Evolutionary conservation across 352 stramenopile species (phyloP).

Genomic region (Phytophthora macrochlamydospora): DNA sequence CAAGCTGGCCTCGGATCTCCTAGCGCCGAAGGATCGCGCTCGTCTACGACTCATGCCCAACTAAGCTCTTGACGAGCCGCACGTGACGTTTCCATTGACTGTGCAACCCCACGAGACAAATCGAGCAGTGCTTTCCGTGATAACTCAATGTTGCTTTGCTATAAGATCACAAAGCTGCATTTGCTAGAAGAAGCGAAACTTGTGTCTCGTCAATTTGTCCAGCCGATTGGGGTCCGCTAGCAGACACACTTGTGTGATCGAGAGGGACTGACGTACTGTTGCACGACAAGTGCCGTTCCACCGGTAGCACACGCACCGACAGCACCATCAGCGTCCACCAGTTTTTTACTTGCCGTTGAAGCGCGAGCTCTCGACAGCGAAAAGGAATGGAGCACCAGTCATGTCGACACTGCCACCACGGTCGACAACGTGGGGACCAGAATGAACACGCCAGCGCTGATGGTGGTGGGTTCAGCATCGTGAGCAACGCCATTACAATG

Average conservation of each 20-base stretch:
- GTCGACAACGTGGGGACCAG: neutral
- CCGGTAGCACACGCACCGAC: neutral
- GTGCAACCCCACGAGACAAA: conserved; percentile 18
- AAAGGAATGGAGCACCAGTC: neutral
- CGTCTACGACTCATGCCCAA: conserved; percentile 20
- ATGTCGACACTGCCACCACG: conserved; percentile 12
- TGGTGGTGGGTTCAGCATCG: conserved; percentile 2
- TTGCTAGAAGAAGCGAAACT: too few relatives aligned
- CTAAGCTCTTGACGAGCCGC: conserved; percentile 1
- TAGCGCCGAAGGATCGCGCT: conserved; percentile 21
- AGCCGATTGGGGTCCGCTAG: too few relatives aligned
- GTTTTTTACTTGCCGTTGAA: conserved; percentile 15
- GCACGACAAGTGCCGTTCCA: conserved; percentile 3
- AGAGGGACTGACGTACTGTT: conserved; percentile 21
- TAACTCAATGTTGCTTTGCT: neutral
- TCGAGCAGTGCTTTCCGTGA: conserved; percentile 13
- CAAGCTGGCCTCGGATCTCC: conserved; percentile 53
- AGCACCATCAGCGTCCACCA: neutral
- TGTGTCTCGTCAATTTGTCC: too few relatives aligned
- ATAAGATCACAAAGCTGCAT: neutral
- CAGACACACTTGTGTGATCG: conserved; percentile 5
- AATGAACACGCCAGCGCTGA: neutral
- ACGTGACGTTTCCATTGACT: neutral
- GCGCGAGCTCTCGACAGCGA: neutral
- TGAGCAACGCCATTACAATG: neutral